Evolutionary conservation across 1,139 yeast species (phyloP).

Genomic region (Eremothecium gossypii): DNA sequence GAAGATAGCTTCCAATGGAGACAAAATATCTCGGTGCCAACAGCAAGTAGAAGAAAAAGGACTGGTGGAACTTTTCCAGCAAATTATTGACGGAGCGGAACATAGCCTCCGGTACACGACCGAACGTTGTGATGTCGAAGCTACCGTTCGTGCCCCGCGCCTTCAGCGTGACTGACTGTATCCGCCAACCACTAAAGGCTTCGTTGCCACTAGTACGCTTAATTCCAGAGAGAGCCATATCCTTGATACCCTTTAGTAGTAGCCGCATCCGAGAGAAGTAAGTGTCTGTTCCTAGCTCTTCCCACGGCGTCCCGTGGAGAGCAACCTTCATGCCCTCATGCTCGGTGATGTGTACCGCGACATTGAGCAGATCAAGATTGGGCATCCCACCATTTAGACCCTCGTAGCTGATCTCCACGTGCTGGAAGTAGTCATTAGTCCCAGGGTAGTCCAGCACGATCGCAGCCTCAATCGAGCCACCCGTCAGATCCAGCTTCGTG

Average conservation of each 20-base stretch:
- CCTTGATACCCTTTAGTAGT: constrained; percentile 53
- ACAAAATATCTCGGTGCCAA: constrained; percentile 74
- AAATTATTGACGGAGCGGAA: constrained; percentile 86
- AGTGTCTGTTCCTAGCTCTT: constrained; percentile 40
- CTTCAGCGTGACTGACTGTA: constrained; percentile 75
- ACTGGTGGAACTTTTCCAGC: constrained; percentile 92
- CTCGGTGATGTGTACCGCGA: constrained; percentile 60
- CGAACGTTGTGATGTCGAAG: constrained; percentile 78
- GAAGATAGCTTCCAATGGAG: constrained; percentile 88
- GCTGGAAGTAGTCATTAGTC: constrained; percentile 56
- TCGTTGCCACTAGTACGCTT: constrained; percentile 63
- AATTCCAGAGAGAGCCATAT: constrained; percentile 64
- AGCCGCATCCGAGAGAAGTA: constrained; percentile 47
- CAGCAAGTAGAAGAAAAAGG: constrained; percentile 85
- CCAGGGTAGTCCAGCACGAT: constrained; percentile 74
- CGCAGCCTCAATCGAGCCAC: constrained; percentile 95
- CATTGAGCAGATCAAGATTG: constrained; percentile 78
- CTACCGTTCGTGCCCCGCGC: constrained; percentile 54
- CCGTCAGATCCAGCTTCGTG: constrained; percentile 72
- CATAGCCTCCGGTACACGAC: constrained; percentile 79
- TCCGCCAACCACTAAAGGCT: constrained; percentile 93
- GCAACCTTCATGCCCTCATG: constrained; percentile 69
- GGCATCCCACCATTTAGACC: constrained; percentile 96
- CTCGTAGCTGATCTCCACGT: constrained; percentile 67
- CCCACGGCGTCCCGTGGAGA: constrained; percentile 49